Percentiles rank a stretch among this genome's conserved stretches.
These are phyloP conservation scores for Cladosporium velox DNA, from an alignment of 2,329 filamentous ascomycete species.

Conservation along the genomic window DNA sequence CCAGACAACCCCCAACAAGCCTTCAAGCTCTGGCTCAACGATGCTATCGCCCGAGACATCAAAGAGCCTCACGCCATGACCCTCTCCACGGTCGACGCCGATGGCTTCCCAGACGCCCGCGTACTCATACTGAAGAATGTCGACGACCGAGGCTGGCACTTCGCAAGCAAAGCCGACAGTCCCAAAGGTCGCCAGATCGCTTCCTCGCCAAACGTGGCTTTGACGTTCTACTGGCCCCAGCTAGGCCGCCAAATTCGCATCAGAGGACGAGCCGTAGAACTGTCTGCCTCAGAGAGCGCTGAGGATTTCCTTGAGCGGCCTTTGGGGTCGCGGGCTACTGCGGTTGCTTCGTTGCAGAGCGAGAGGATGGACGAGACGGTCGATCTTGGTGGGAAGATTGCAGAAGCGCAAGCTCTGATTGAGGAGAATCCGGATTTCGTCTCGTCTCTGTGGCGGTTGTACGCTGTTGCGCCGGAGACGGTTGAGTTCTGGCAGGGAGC, in stretches of 20 bases:
- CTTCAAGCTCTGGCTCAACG: background rate
- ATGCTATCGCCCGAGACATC: background rate
- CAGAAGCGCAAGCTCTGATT: background rate
- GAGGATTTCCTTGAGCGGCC: background rate
- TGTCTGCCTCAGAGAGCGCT: background rate
- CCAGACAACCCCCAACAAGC: background rate
- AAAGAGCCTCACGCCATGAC: slow-evolving; percentile 5
- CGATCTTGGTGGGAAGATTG: background rate
- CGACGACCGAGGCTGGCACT: slow-evolving; percentile 2
- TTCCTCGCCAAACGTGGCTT: background rate
- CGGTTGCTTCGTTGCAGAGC: background rate
- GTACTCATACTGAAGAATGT: slow-evolving; percentile 3
- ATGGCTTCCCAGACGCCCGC: background rate
- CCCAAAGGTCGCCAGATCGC: background rate
- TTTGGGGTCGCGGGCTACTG: background rate
- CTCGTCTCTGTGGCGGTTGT: background rate
- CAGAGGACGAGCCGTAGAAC: background rate
- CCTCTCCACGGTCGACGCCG: background rate
- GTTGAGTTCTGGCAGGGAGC: slow-evolving; percentile 1
- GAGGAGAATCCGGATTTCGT: background rate
- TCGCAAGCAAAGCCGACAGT: background rate
- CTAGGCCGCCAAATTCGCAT: background rate
- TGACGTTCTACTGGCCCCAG: background rate
- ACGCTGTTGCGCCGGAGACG: background rate
- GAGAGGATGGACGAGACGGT: background rate